phyloP scores from a whole-genome alignment of 2,329 filamentous ascomycete species.

The Fusarium heterosporum region DNA sequence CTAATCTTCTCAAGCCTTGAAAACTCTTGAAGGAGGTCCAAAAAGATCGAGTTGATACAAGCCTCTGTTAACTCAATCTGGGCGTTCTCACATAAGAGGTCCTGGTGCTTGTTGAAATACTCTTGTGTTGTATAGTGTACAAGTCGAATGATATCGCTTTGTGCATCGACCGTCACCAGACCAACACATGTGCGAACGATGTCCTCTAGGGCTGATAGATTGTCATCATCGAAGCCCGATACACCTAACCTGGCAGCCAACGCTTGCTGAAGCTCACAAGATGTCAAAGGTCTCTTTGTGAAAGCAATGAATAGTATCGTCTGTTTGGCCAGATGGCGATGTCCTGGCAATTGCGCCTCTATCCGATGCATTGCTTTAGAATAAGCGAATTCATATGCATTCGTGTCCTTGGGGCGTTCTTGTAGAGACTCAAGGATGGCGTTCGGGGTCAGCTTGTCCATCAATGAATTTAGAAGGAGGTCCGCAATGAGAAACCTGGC shows the following conservation, averaged over 20 bases:
- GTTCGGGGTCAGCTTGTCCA: background rate
- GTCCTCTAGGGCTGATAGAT: constrained; percentile 50
- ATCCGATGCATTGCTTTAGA: constrained; percentile 56
- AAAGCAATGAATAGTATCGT: constrained; percentile 57
- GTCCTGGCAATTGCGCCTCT: constrained; percentile 48
- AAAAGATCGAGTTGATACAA: no score
- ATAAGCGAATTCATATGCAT: constrained; percentile 55
- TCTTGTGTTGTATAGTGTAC: constrained; percentile 61
- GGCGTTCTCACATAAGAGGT: no score
- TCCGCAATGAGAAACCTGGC: constrained; percentile 33
- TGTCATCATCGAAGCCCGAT: constrained; percentile 50
- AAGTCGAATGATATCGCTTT: constrained; percentile 54
- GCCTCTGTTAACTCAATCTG: no score
- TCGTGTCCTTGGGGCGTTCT: constrained; percentile 39
- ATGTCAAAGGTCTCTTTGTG: constrained; percentile 51
- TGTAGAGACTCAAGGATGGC: constrained; percentile 49
- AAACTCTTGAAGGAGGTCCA: no score
- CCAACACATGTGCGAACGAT: constrained; percentile 56
- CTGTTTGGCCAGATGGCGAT: constrained; percentile 52
- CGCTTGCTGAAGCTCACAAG: constrained; percentile 55
- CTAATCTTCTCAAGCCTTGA: no score
- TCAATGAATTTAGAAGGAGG: constrained; percentile 18
- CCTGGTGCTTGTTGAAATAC: constrained; percentile 51
- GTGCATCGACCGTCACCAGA: constrained; percentile 55
- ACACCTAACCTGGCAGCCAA: constrained; percentile 52